phyloP scores from a whole-genome alignment of 768 basidiomycete species.

The Trametes cubensis region DNA sequence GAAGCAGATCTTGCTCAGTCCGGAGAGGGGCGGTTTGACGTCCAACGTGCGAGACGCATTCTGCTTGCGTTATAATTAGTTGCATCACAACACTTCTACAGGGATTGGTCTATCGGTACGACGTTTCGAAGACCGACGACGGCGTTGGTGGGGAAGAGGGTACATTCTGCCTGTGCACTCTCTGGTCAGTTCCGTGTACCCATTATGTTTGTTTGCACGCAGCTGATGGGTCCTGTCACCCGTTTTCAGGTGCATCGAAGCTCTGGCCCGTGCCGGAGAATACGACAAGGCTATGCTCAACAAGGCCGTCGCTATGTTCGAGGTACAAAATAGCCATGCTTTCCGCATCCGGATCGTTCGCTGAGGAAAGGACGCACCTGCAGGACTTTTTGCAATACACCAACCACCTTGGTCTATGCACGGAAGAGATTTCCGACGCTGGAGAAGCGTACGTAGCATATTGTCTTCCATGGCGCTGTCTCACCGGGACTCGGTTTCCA shows the following conservation, averaged over 20 bases:
- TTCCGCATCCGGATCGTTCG: not conserved
- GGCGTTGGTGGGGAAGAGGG: constrained; percentile 97
- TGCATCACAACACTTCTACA: constrained; percentile 34
- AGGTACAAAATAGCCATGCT: constrained; percentile 50
- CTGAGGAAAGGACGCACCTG: not conserved
- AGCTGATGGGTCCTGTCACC: not conserved
- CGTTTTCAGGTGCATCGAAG: constrained; percentile 75
- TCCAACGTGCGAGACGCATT: constrained; percentile 77
- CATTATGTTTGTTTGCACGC: not conserved
- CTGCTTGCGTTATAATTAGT: constrained; percentile 13
- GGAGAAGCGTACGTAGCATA: constrained; percentile 68
- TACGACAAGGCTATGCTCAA: constrained; percentile 68
- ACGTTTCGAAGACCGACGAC: constrained; percentile 81
- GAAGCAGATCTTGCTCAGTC: constrained; percentile 79
- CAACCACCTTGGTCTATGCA: constrained; percentile 87
- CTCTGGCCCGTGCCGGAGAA: constrained; percentile 84
- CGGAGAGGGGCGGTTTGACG: constrained; percentile 88
- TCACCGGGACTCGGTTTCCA: constrained; percentile 32
- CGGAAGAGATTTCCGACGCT: constrained; percentile 82
- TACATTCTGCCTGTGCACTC: constrained; percentile 87
- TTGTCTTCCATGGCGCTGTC: constrained; percentile 4
- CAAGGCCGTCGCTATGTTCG: constrained; percentile 84
- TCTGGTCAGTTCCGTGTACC: constrained; percentile 52
- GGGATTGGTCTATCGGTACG: constrained; percentile 90
- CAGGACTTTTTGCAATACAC: constrained; percentile 80